These are phyloP conservation scores for Termitomyces sp. DNA, from an alignment of 768 basidiomycete genomes.

Conservation along the genomic window DNA sequence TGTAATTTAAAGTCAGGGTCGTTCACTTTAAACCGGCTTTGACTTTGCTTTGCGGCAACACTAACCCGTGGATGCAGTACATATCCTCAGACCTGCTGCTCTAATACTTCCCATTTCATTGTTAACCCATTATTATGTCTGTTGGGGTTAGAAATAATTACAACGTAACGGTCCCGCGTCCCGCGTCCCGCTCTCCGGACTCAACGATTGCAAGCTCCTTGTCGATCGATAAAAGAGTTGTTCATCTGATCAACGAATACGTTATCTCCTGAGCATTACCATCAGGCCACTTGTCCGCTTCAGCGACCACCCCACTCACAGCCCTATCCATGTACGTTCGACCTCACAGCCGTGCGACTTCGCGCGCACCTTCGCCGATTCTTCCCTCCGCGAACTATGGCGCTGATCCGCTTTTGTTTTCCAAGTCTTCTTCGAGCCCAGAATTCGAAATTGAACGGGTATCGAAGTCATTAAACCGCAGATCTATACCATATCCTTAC, in stretches of 20 bases:
- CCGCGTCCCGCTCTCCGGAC: too few relatives aligned
- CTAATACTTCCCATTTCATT: too few relatives aligned
- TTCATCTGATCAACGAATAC: slow-evolving; percentile 3
- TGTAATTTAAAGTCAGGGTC: too few relatives aligned
- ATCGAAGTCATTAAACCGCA: slow-evolving; percentile 29
- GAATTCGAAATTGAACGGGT: slow-evolving; percentile 68
- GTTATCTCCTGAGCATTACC: not conserved
- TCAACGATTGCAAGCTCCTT: not conserved
- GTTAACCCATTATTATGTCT: too few relatives aligned
- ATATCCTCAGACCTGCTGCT: too few relatives aligned
- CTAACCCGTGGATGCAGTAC: too few relatives aligned
- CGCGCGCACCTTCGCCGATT: slow-evolving; percentile 22
- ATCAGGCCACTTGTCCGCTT: not conserved
- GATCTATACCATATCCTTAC: slow-evolving; percentile 23
- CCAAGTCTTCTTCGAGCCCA: slow-evolving; percentile 31
- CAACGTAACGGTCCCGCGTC: too few relatives aligned
- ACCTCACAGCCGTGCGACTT: slow-evolving; percentile 15
- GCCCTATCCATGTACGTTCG: slow-evolving; percentile 3
- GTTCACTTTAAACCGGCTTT: too few relatives aligned
- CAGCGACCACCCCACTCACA: not conserved
- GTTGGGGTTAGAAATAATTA: too few relatives aligned
- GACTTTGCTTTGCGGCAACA: too few relatives aligned
- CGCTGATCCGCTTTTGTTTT: slow-evolving; percentile 26
- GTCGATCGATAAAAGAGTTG: slow-evolving; percentile 1
- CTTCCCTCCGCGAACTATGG: slow-evolving; percentile 17